Evolutionary conservation across 2,329 filamentous ascomycete species (phyloP).

Genomic region (Thielaviopsis populi): DNA sequence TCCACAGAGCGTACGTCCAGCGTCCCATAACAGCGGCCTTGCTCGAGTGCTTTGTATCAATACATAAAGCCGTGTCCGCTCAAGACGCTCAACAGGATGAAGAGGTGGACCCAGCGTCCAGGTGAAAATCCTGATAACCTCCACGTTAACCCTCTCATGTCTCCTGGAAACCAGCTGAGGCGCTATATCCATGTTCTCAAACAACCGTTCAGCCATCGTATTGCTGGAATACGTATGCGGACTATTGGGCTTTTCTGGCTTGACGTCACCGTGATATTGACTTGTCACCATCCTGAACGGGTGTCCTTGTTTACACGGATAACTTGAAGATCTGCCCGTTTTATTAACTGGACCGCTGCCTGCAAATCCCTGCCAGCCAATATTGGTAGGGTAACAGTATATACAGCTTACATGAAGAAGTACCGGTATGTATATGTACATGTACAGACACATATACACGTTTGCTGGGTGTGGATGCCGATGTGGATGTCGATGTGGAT

Average conservation of each 20-base stretch:
- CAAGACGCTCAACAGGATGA: constrained; percentile 1
- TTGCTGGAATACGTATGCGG: neutral
- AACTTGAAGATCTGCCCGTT: constrained; percentile 10
- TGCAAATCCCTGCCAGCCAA: neutral
- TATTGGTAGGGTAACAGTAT: neutral
- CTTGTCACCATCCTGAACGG: neutral
- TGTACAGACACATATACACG: neutral
- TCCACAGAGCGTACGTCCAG: neutral
- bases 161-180: neutral
- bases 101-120: constrained; percentile 2
- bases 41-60: neutral
- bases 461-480: neutral
- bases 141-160: neutral
- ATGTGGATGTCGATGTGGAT: too few species aligned
- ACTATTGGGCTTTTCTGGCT: neutral
- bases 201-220: neutral
- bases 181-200: neutral
- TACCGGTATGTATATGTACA: neutral
- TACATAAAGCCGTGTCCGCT: neutral
- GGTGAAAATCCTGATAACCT: constrained; percentile 9
- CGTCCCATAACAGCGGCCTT: neutral
- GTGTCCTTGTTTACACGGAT: constrained; percentile 1
- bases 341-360: neutral
- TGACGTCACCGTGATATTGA: constrained; percentile 1
- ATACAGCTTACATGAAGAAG: neutral